Evolutionary conservation across 371 early-diverging fungal genomes (phyloP).

Genomic region (Amoeboradix gromovi): DNA sequence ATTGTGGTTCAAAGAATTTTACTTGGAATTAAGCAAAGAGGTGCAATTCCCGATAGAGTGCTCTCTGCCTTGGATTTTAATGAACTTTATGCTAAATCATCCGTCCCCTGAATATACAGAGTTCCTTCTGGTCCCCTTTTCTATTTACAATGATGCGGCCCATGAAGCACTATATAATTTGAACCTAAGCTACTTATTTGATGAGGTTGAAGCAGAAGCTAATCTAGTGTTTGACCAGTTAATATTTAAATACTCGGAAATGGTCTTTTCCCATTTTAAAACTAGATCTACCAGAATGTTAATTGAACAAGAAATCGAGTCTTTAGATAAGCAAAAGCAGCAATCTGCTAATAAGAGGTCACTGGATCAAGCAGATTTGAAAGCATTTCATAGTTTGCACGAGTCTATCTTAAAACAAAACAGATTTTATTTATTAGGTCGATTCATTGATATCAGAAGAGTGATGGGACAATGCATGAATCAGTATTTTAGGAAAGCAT

Average conservation of each 20-base stretch:
- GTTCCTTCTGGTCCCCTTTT: slow-evolving; percentile 12
- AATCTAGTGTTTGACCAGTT: slow-evolving; percentile 18
- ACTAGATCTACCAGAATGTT: slow-evolving; percentile 6
- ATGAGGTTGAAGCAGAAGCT: slow-evolving; percentile 20
- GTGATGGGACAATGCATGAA: slow-evolving; percentile 10
- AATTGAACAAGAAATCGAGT: background rate
- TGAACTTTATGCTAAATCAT: slow-evolving; percentile 11
- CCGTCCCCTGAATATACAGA: slow-evolving; percentile 8
- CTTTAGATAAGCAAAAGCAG: slow-evolving; percentile 2
- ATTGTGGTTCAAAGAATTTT: slow-evolving; percentile 25
- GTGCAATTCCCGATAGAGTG: slow-evolving; percentile 23
- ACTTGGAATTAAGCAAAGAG: slow-evolving; percentile 16
- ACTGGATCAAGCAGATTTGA: too few species aligned
- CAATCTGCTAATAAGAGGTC: slow-evolving; percentile 6
- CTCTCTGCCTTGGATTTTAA: slow-evolving; percentile 23
- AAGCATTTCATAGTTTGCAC: background rate
- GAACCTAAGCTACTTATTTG: slow-evolving; percentile 13
- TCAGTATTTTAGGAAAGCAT: slow-evolving; percentile 11
- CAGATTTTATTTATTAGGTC: slow-evolving; percentile 12
- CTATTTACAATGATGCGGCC: slow-evolving; percentile 19
- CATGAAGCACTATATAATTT: slow-evolving; percentile 9
- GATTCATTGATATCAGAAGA: slow-evolving; percentile 9
- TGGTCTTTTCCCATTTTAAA: slow-evolving; percentile 15
- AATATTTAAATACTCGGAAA: slow-evolving; percentile 11
- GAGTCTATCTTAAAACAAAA: slow-evolving; percentile 1